phyloP scores from a whole-genome alignment of 2,329 filamentous ascomycete genomes.

The Gaeumannomyces tritici region DNA sequence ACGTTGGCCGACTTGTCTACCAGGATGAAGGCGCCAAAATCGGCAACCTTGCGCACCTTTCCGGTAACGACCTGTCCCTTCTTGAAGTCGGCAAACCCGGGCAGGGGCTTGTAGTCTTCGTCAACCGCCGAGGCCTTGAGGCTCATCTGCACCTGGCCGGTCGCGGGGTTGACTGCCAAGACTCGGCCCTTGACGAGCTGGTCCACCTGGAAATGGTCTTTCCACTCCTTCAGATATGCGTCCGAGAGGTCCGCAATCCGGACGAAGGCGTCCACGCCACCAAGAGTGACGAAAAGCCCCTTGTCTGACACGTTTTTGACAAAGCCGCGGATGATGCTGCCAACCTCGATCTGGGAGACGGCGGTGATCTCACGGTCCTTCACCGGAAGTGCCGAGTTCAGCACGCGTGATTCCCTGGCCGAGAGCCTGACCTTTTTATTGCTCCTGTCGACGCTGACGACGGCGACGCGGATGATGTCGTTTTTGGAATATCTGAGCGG shows the following conservation, averaged over 20 bases:
- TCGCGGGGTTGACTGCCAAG: conserved; percentile 56
- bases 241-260: conserved; percentile 86
- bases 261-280: conserved; percentile 74
- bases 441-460: conserved; percentile 67
- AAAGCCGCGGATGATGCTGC: conserved; percentile 81
- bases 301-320: conserved; percentile 84
- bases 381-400: conserved; percentile 75
- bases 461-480: conserved; percentile 78
- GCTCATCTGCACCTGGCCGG: conserved; percentile 72
- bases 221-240: conserved; percentile 90
- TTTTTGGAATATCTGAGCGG: conserved; percentile 70
- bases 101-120: conserved; percentile 62
- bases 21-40: conserved; percentile 91
- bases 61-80: conserved; percentile 77
- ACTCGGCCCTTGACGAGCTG: conserved; percentile 87
- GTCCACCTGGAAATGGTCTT: conserved; percentile 75
- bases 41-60: conserved; percentile 85
- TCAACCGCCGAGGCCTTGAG: conserved; percentile 80
- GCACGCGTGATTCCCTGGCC: conserved; percentile 73
- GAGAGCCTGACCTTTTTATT: conserved; percentile 84
- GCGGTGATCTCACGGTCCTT: conserved; percentile 71
- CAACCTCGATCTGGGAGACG: conserved; percentile 60
- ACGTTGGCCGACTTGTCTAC: conserved; percentile 81
- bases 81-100: conserved; percentile 69
- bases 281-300: conserved; percentile 78